phyloP scores from a whole-genome alignment of 805 yeast species.

The Pichia exigua region DNA sequence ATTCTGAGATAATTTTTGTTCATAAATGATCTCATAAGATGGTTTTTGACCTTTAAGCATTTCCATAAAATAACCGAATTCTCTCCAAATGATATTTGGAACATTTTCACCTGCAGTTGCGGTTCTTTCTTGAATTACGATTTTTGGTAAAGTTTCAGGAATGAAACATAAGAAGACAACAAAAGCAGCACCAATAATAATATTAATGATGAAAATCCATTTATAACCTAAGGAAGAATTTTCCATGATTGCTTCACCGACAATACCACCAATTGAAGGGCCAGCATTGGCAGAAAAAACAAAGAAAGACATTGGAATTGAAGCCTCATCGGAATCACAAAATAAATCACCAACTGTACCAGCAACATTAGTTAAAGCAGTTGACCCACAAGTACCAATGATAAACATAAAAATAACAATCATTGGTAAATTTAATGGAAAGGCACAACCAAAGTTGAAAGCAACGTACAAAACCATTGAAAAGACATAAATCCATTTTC shows the following conservation, averaged over 20 bases:
- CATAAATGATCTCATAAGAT: constrained; percentile 12
- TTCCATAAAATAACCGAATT: constrained; percentile 16
- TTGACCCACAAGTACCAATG: constrained; percentile 27
- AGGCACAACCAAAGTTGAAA: constrained; percentile 30
- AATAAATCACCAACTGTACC: constrained; percentile 32
- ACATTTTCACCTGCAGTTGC: constrained; percentile 19
- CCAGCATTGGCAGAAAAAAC: constrained; percentile 31
- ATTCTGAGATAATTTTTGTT: constrained; percentile 10
- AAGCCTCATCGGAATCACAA: constrained; percentile 28
- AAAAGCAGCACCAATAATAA: constrained; percentile 25
- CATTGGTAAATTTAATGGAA: constrained; percentile 28
- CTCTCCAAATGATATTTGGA: constrained; percentile 22
- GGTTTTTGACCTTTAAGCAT: constrained; percentile 15
- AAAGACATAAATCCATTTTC: constrained; percentile 31
- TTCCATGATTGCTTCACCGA: constrained; percentile 30
- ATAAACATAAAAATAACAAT: constrained; percentile 28
- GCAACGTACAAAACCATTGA: constrained; percentile 24
- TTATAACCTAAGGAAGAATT: constrained; percentile 24
- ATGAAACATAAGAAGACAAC: constrained; percentile 18
- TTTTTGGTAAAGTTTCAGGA: constrained; percentile 32
- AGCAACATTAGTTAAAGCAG: constrained; percentile 29
- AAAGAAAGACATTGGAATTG: constrained; percentile 30
- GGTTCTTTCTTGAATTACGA: constrained; percentile 27
- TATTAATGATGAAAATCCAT: constrained; percentile 29
- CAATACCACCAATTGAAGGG: constrained; percentile 31